Base-by-base conservation (phyloP, 2,329 filamentous ascomycete genomes). In the Cercospora berteroae region DNA sequence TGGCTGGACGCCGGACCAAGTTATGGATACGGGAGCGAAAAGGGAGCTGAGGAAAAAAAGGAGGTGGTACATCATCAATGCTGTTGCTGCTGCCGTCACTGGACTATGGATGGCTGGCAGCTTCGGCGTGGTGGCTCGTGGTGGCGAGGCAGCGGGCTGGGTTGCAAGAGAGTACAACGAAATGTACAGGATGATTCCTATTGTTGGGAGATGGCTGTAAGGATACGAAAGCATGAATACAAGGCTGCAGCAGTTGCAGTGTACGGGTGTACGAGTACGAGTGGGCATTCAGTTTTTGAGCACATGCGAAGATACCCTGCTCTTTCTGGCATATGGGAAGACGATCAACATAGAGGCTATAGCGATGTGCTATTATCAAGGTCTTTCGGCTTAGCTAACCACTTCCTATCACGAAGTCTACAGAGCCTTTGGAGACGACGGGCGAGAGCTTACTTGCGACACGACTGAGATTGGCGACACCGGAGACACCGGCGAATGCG, bases 61-160 rank as follows among this genome's bases (percentile, higher is more conserved):
- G 75, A 86, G 87, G 73, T 91, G 91, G 88, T 88, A 91, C 81
- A 79, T 83, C 1, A 84, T 97, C 64, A 93, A 96, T 76, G 89
- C 84, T 0, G 78, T 88, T 63, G 86, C 86, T 0, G 82, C 84
- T 0, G 79, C 84, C 0, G 78, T 90, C 2, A 84, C 88, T 7
- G 85, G 81, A 0, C 64, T 93, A n/a, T 97, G 94, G 94, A 87
- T 94, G 61, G 88, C 89, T 0, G 94, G 94, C 3, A 90, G 91
- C 0, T 78, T 97, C 36, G 92, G 91, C 0, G 83, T 97, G 16
- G 88, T 97, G 8, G 93, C 90, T 2, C 84, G 86, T 69, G 91
- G 86, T 1, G 93, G 93, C 0, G 79, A 83, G 68, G 88, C 87
- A 1, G 82, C 85, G 4, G 93, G 93, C 0, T 97, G 93, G 93